A percentile compares a stretch with the other conserved stretches of the same genome.
phyloP scores from a whole-genome alignment of 176 grass and related monocot genomes.

The Cenchrus fungigraminus region DNA sequence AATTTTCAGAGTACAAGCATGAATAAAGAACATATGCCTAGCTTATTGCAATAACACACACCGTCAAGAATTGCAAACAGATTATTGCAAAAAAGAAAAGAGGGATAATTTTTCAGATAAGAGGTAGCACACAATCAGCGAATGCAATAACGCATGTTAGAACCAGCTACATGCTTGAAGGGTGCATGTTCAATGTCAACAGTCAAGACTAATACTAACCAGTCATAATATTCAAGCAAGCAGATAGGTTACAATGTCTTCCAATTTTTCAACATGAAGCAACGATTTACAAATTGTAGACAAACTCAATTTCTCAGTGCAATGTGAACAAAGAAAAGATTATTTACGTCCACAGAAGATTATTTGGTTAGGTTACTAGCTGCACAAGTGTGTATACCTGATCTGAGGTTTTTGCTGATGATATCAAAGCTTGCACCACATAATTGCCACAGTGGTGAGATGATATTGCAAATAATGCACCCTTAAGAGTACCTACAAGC shows the following conservation, averaged over 20 bases:
- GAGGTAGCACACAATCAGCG: not conserved
- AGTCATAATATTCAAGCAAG: conserved; percentile 16
- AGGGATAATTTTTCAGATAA: not conserved
- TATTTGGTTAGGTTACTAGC: not conserved
- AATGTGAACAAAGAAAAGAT: conserved; percentile 8
- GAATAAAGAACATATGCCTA: too few relatives aligned
- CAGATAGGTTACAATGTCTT: not conserved
- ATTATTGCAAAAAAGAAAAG: not conserved
- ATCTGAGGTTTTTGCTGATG: conserved; percentile 81
- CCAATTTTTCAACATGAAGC: not conserved
- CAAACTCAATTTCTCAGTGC: not conserved
- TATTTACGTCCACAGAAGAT: conserved; percentile 10
- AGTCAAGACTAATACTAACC: conserved; percentile 7
- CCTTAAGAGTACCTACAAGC: conserved; percentile 66
- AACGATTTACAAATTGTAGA: conserved; percentile 1
- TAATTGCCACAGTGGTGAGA: conserved; percentile 89
- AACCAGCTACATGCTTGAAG: not conserved
- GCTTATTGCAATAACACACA: not conserved
- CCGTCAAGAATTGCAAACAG: conserved; percentile 25
- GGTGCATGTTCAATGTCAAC: not conserved
- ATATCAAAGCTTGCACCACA: conserved; percentile 91
- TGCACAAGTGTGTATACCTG: conserved; percentile 58
- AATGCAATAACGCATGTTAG: conserved; percentile 18
- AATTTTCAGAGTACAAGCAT: too few relatives aligned
- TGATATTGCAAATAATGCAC: conserved; percentile 81